phyloP scores from a whole-genome alignment of 2,329 filamentous ascomycete genomes.

The Pseudocercospora macadamiae region DNA sequence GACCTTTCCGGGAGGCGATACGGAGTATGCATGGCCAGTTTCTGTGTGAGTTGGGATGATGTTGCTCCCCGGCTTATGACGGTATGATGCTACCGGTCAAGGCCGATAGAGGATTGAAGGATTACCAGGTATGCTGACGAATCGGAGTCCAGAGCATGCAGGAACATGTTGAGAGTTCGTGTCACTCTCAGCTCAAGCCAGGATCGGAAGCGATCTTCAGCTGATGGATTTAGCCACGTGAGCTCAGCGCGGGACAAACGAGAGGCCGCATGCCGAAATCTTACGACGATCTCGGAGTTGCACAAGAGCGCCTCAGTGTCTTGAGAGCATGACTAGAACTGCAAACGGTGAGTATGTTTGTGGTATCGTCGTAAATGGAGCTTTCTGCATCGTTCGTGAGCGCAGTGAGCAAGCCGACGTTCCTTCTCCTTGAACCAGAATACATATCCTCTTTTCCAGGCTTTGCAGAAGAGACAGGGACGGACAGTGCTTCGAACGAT shows the following conservation, averaged over 20 bases:
- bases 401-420: not conserved
- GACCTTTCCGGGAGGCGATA: not conserved
- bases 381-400: not conserved
- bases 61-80: not conserved
- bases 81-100: not conserved
- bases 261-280: not conserved
- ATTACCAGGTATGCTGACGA: not conserved
- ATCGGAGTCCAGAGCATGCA: not conserved
- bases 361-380: not conserved
- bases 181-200: constrained; percentile 1
- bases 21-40: not conserved
- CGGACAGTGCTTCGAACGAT: not conserved
- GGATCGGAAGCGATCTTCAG: not conserved
- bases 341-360: not conserved
- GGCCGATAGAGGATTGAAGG: not conserved
- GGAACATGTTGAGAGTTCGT: not conserved
- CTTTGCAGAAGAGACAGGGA: not conserved
- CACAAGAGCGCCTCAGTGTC: not conserved
- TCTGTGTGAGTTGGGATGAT: not conserved
- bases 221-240: not conserved
- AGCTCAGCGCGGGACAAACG: not conserved
- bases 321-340: not conserved
- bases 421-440: not conserved
- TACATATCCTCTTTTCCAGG: not conserved
- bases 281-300: not conserved